Evolutionary conservation across 2,329 filamentous ascomycete genomes (phyloP), one percentile per base, ranked within the genome.

Genomic region (Colletotrichum lini): DNA sequence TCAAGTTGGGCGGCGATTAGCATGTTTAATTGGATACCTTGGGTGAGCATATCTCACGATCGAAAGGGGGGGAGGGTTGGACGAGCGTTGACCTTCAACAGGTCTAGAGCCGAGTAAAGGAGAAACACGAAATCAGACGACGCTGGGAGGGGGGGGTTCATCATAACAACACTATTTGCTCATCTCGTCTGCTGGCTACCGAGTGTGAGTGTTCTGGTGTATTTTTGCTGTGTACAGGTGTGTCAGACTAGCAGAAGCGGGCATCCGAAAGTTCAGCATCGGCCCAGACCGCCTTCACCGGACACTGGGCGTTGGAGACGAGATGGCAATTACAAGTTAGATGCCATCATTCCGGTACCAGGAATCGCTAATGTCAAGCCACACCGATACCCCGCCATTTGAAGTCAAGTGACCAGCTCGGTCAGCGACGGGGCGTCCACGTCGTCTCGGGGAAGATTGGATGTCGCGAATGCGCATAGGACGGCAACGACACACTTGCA

Each of bases 11-110:
- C 50, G 45, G 50, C 30, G 42, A 57, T 40, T 16, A 42, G 61
- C 56, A 65, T 60, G 30, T 68, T 63, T 72, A 42, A 52, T 66
- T 62, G 62, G 35, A 47, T 26, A 63, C 30, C 60, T 63, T 62
- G 16, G 35, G 45, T 49, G 38, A 61, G 26, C 16, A 65, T 38
- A 44, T 23, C 4, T 18, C n/a, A 4, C 38, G 26, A 23, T 10
- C 21, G 44, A 45, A 50, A 35, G 30, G 30, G 30, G 30, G 30
- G 9, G 35, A n/a, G 35, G 35, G 8, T 9, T 10, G n/a, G 52
- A 38, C 45, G 30, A 52, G 47, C 38, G 47, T 15, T 30, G 56
- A 70, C 72, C 72, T 73, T 72, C 65, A 70, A 73, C 72, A 73
- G 72, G 70, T 60, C 61, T 21, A n/a, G 47, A 50, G 50, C 23